Evolutionary conservation across 106 monocot genomes (phyloP).

Genomic region (Posidonia australis): DNA sequence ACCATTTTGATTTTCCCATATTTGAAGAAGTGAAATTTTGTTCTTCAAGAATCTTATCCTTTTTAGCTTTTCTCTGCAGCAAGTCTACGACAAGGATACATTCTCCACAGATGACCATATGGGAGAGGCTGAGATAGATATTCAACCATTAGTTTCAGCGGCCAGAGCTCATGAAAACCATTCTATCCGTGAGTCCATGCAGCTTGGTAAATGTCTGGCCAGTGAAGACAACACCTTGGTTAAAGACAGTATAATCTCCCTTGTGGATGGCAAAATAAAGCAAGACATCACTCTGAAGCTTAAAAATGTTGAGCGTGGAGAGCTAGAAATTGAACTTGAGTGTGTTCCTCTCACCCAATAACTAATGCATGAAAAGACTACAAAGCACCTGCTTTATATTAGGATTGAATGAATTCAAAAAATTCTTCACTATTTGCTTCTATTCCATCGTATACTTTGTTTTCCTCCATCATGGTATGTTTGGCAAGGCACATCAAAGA

Average conservation of each 20-base stretch:
- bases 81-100: constrained; percentile 89
- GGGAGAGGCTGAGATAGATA: constrained; percentile 93
- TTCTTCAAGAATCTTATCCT: neutral
- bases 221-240: constrained; percentile 43
- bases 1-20: too few species aligned
- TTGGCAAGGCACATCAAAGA: neutral
- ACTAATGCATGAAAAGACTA: neutral
- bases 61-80: constrained; percentile 26
- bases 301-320: constrained; percentile 78
- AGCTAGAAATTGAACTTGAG: constrained; percentile 78
- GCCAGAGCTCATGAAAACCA: constrained; percentile 75
- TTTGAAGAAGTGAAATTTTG: neutral
- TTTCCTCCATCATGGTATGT: neutral
- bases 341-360: constrained; percentile 85
- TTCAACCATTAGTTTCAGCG: constrained; percentile 61
- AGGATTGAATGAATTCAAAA: neutral
- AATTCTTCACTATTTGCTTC: neutral
- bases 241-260: constrained; percentile 65
- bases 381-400: neutral
- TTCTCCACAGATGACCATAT: constrained; percentile 78
- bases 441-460: neutral
- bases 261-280: constrained; percentile 64
- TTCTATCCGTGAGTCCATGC: constrained; percentile 28
- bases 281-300: constrained; percentile 67
- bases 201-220: constrained; percentile 68